Evolutionary conservation across 176 grass and related monocot species (phyloP).

Genomic region (Poa pratensis): DNA sequence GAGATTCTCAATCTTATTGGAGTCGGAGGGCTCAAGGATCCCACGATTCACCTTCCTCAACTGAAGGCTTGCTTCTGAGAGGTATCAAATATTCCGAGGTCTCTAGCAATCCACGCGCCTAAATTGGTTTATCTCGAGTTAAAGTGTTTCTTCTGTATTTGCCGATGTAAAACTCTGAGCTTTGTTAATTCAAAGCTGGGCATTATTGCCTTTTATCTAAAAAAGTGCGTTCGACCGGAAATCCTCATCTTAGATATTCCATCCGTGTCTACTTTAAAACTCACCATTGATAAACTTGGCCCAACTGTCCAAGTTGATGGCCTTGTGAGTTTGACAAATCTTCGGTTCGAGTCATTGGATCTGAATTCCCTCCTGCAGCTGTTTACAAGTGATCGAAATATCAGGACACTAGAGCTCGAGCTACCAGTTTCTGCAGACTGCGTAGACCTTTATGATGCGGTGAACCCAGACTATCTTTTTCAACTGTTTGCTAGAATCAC

Average conservation of each 20-base stretch:
- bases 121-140: slow-evolving; percentile 67
- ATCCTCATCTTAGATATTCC: slow-evolving; percentile 62
- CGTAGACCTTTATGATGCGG: slow-evolving; percentile 42
- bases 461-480: slow-evolving; percentile 43
- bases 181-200: too few species aligned
- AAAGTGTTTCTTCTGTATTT: too few species aligned
- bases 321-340: slow-evolving; percentile 50
- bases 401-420: slow-evolving; percentile 57
- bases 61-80: slow-evolving; percentile 64
- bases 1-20: slow-evolving; percentile 68
- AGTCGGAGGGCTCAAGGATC: slow-evolving; percentile 72
- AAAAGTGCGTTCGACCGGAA: slow-evolving; percentile 62
- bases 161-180: too few species aligned
- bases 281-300: slow-evolving; percentile 55
- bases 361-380: slow-evolving; percentile 40
- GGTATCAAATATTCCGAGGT: slow-evolving; percentile 64
- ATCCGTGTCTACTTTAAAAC: slow-evolving; percentile 54
- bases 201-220: too few species aligned
- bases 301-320: slow-evolving; percentile 36
- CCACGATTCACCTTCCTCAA: slow-evolving; percentile 65
- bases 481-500: slow-evolving; percentile 43
- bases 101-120: slow-evolving; percentile 54
- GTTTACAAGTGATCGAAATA: slow-evolving; percentile 22
- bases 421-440: slow-evolving; percentile 31
- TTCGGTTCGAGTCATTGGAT: slow-evolving; percentile 57